These are phyloP conservation scores for Ampelocalamus luodianensis DNA, from an alignment of 176 grass and related monocot species.

Conservation along the genomic window DNA sequence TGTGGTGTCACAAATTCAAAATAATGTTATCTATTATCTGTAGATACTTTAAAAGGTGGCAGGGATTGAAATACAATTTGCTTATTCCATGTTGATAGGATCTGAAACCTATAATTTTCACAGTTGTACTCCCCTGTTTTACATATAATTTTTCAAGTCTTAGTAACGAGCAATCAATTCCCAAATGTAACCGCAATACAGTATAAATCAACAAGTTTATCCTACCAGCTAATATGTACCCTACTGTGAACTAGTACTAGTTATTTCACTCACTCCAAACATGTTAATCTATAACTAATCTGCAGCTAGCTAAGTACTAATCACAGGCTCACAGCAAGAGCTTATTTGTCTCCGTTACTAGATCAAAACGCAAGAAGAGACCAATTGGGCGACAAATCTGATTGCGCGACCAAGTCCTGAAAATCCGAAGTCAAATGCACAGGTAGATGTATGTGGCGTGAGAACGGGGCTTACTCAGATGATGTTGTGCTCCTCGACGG, in stretches of 20 bases:
- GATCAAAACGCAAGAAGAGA: too few relatives aligned
- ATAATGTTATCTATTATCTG: too few relatives aligned
- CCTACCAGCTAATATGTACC: background rate
- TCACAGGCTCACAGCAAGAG: background rate
- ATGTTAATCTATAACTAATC: too few relatives aligned
- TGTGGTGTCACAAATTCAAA: too few relatives aligned
- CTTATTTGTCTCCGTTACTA: background rate
- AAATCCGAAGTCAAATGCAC: background rate
- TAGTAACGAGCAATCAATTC: too few relatives aligned
- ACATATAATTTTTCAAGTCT: too few relatives aligned
- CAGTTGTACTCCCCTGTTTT: too few relatives aligned
- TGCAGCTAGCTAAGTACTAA: too few relatives aligned
- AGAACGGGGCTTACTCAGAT: background rate
- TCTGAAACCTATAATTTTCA: too few relatives aligned
- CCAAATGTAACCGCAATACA: background rate
- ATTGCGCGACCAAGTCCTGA: background rate
- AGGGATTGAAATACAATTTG: too few relatives aligned
- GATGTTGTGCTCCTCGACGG: background rate
- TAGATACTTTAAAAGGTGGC: too few relatives aligned
- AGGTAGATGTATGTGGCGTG: background rate
- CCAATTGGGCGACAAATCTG: background rate
- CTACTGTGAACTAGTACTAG: background rate
- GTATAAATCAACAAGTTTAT: background rate
- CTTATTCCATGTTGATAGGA: too few relatives aligned
- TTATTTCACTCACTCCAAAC: background rate